Base-by-base conservation (phyloP, 495 filamentous ascomycete genomes). In the Xylaria sp. region DNA sequence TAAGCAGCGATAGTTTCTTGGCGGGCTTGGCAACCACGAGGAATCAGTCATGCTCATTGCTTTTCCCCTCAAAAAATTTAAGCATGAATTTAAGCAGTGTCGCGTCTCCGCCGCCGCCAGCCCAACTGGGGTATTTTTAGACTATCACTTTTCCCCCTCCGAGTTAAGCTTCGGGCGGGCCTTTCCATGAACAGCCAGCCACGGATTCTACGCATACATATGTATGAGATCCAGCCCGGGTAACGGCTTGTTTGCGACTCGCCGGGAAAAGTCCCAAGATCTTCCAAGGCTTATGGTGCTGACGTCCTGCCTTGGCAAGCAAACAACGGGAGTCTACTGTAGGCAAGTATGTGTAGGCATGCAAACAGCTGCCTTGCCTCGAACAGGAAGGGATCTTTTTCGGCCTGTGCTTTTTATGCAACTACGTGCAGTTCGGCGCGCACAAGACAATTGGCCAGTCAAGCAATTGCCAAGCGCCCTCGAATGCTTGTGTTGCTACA, bases 21-120 rank as follows among this genome's bases (percentile, higher is more conserved):
- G 75, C 75, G 59, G 59, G 46, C 77, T 78, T 78, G 77, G 77
- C 77, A 64, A 52, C 77, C 75, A 77, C 77, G 77, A 78, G 76
- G 76, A 70, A 72, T 59, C 41, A 14, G 19, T 59, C 12, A 31
- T 44, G 4, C 14, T 61, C 43, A 46, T 69, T 69, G 41, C 58
- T 63, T 62, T 40, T 63, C 40, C 44, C 43, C 48, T 43, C 69
- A 70, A 68, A 74, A 77, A 65, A 63, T 72, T 82, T 84, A 83
- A 84, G 82, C 82, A 85, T 85, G 82, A 82, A 82, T 84, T 83
- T 83, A 82, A 82, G 79, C 80, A 76, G 80, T 71, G 67, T 77
- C 48, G 52, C 19, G 53, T 57, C 65, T 57, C 65, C 65, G 65
- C 65, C 55, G 37, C 52, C 66, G 31, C 53, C 61, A n/a, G 35